phyloP scores from a whole-genome alignment of 2,329 filamentous ascomycete species.

The Claviceps africana region DNA sequence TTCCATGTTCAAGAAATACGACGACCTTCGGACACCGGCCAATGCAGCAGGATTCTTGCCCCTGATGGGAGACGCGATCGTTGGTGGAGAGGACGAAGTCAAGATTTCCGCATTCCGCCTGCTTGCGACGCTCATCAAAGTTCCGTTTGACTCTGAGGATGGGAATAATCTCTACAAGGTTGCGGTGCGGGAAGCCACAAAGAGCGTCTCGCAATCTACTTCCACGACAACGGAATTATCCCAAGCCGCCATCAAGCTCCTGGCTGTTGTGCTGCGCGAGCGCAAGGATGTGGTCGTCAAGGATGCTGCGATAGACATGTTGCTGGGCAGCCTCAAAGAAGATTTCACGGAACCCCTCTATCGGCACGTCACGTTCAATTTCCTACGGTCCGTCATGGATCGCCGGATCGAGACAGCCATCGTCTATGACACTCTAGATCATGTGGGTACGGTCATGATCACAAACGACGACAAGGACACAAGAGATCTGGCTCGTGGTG shows the following conservation, averaged over 20 bases:
- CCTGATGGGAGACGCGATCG: constrained; percentile 73
- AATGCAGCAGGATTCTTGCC: constrained; percentile 81
- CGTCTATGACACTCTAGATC: constrained; percentile 84
- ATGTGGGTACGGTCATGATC: constrained; percentile 84
- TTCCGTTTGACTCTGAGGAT: constrained; percentile 62
- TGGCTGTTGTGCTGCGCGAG: constrained; percentile 75
- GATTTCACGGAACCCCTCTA: constrained; percentile 88
- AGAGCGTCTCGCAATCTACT: constrained; percentile 60
- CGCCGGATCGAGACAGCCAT: constrained; percentile 73
- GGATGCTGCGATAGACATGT: constrained; percentile 66
- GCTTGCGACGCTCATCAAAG: constrained; percentile 71
- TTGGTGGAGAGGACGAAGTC: constrained; percentile 80
- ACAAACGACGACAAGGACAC: constrained; percentile 86
- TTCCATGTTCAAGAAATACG: constrained; percentile 73
- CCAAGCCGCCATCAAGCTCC: constrained; percentile 77
- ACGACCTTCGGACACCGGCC: constrained; percentile 59
- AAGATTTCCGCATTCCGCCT: constrained; percentile 77
- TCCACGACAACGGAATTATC: constrained; percentile 72
- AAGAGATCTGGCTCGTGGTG: constrained; percentile 72
- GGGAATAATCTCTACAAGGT: constrained; percentile 53
- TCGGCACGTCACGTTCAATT: constrained; percentile 88
- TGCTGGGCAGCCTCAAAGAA: constrained; percentile 69
- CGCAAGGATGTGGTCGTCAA: constrained; percentile 61
- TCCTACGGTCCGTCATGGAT: constrained; percentile 74
- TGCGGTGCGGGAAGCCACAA: constrained; percentile 74